These are phyloP conservation scores for Candida khao-thaluensis DNA, from an alignment of 805 yeast genomes.

Conservation along the genomic window DNA sequence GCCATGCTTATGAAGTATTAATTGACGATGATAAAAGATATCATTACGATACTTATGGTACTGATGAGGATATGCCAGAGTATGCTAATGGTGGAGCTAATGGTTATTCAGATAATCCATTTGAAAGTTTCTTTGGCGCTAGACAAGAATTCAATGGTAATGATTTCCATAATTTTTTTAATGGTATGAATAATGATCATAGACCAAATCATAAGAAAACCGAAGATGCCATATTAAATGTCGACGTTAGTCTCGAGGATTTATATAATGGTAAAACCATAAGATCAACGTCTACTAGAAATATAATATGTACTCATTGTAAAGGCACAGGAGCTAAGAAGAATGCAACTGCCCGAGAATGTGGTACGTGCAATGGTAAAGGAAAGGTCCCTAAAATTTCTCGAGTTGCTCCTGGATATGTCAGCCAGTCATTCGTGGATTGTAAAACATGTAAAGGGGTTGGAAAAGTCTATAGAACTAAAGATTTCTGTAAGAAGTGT, in stretches of 20 bases:
- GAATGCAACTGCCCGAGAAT: conserved; percentile 52
- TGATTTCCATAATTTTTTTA: conserved; percentile 73
- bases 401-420: conserved; percentile 72
- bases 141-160: conserved; percentile 57
- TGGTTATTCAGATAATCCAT: conserved; percentile 20
- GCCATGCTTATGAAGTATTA: conserved; percentile 81
- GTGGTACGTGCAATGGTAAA: conserved; percentile 70
- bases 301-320: conserved; percentile 70
- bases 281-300: conserved; percentile 69
- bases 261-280: conserved; percentile 78
- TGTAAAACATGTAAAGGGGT: conserved; percentile 73
- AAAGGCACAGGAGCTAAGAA: conserved; percentile 73
- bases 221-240: conserved; percentile 64
- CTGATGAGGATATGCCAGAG: conserved; percentile 30
- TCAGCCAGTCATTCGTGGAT: conserved; percentile 56
- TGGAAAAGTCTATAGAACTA: conserved; percentile 58
- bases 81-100: neutral
- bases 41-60: conserved; percentile 60
- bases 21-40: conserved; percentile 64
- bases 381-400: conserved; percentile 62
- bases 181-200: conserved; percentile 34
- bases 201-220: conserved; percentile 41
- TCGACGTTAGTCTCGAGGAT: conserved; percentile 69
- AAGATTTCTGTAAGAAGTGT: conserved; percentile 79
- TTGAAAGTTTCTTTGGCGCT: conserved; percentile 27